Evolutionary conservation across 345 rosid genomes (phyloP), one percentile per base, ranked within the genome.

Genomic region (Orychophragmus violaceus): DNA sequence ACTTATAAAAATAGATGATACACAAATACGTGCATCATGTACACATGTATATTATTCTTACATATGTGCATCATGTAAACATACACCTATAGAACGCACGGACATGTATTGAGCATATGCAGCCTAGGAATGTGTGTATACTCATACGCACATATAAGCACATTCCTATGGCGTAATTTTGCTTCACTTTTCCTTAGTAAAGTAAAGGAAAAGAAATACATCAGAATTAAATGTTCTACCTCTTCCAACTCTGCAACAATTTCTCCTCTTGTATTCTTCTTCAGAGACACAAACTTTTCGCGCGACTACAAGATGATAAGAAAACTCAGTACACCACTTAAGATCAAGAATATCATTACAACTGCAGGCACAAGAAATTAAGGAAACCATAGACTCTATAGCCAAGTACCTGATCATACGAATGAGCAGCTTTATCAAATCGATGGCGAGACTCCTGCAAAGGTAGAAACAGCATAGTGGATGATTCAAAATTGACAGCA

Each of bases 211-310:
- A 24, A 58, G 52, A 50, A 42, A 50, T 2, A 7, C 21, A 39
- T 35, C 24, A 13, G 12, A 53, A 60, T 2, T 27, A 42, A 81
- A 5, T 57, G 61, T 19, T 30, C 36, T 82, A 89, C 98, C 96
- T 89, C 96, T 84, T 91, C 98, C 57, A 88, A 77, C 74, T 82
- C 94, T 12, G 87, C 87, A 78, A 91, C 77, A 74, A 89, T 71
- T 54, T 87, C 95, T 42, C 76, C 89, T 53, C 80, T 78, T 45
- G 96, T 78, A 78, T 74, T 91, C 87, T 84, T 91, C 85, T 87
- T 91, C 75, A 91, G 81, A 37, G 98, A 87, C 17, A 85, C 90
- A 82, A 87, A 87, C 73, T 84, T 91, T 60, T 91, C 96, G 10
- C 98, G 96, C 8, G 98, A 89, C 96, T 91, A 76, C 49, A 69